Conservation (phyloP, 2,329 filamentous ascomycete species). For the Aureobasidium vineae region DNA sequence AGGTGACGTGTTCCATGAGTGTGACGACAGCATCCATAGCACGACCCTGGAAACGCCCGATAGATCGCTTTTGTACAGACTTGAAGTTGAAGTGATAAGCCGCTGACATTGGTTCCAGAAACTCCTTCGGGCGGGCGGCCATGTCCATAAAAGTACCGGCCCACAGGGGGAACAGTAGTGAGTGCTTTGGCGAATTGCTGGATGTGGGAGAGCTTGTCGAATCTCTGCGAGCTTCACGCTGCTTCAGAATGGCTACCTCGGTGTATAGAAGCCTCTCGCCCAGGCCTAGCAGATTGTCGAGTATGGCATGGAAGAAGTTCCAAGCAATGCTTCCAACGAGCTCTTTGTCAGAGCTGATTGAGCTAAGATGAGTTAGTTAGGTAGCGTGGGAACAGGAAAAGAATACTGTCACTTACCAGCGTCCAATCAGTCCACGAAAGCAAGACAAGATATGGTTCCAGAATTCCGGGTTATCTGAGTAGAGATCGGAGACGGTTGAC, state of each 20-base stretch:
- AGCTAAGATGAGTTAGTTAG: neutral
- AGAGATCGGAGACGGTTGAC: neutral
- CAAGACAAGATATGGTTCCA: conserved; percentile 29
- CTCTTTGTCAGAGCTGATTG: neutral
- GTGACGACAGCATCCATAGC: conserved; percentile 13
- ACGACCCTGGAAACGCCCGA: neutral
- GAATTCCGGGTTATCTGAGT: conserved; percentile 29
- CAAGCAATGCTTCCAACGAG: neutral
- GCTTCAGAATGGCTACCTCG: neutral
- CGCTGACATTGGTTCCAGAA: neutral
- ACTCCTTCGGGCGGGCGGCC: neutral
- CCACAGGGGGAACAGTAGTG: neutral
- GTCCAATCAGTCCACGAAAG: neutral
- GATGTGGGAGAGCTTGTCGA: conserved; percentile 16
- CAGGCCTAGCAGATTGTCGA: neutral
- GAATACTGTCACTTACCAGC: conserved; percentile 30
- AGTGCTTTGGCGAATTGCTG: neutral
- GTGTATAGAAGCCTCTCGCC: conserved; percentile 8
- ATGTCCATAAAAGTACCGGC: neutral
- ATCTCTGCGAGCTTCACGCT: conserved; percentile 16
- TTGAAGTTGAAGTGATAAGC: neutral
- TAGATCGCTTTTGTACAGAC: neutral
- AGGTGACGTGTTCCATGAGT: neutral
- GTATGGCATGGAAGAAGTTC: neutral
- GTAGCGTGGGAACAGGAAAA: conserved; percentile 6